Percentiles rank a stretch among this genome's conserved stretches.
Evolutionary conservation across 2,329 filamentous ascomycete genomes (phyloP).

Genomic region (Ceratocystis papillata): DNA sequence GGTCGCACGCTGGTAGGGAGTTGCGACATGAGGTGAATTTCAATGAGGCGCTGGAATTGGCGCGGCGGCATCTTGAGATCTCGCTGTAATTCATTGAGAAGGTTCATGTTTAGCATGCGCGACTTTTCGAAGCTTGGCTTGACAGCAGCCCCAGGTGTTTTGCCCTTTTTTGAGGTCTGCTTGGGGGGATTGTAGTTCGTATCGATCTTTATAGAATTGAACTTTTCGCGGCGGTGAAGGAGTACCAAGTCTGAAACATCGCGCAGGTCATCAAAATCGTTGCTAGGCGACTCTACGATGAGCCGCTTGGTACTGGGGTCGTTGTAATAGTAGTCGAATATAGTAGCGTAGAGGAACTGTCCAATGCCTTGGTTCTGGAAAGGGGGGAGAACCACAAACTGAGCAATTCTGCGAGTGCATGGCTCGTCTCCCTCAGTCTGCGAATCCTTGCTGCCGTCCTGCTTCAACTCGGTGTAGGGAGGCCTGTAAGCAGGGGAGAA

Average conservation of each 20-base stretch:
- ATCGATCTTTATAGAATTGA: slow-evolving; percentile 47
- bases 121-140: slow-evolving; percentile 22
- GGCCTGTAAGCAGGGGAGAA: slow-evolving; percentile 40
- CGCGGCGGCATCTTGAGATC: slow-evolving; percentile 61
- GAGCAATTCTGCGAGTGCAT: slow-evolving; percentile 74
- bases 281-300: slow-evolving; percentile 88
- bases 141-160: background rate
- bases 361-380: slow-evolving; percentile 77
- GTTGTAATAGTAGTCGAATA: slow-evolving; percentile 59
- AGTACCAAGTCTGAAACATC: slow-evolving; percentile 62
- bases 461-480: slow-evolving; percentile 14
- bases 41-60: slow-evolving; percentile 64
- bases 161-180: slow-evolving; percentile 31
- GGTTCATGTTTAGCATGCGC: slow-evolving; percentile 35
- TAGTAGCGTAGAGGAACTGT: slow-evolving; percentile 65
- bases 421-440: slow-evolving; percentile 33
- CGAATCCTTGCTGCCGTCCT: slow-evolving; percentile 25
- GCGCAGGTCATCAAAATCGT: slow-evolving; percentile 69
- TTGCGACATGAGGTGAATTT: slow-evolving; percentile 60
- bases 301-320: slow-evolving; percentile 65
- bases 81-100: slow-evolving; percentile 46
- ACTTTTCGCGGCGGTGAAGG: slow-evolving; percentile 49
- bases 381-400: slow-evolving; percentile 82
- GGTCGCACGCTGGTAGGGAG: slow-evolving; percentile 48
- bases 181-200: slow-evolving; percentile 40